Evolutionary conservation across 1,284 basidiomycete species (phyloP).

Genomic region (Rhodotorula glutinis): DNA sequence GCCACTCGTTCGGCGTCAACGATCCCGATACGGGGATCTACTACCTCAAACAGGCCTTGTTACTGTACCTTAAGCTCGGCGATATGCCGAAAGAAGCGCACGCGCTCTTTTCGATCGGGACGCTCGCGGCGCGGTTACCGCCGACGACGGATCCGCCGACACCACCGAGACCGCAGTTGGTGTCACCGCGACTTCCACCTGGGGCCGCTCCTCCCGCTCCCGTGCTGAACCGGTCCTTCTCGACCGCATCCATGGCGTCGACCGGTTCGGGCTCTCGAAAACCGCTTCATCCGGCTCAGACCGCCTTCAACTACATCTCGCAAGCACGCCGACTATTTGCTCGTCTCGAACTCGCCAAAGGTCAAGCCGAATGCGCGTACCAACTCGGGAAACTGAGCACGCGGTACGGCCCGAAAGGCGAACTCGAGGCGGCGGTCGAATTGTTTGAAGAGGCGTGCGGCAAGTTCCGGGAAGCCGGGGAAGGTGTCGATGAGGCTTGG

Average conservation of each 20-base stretch:
- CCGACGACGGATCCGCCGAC: neutral
- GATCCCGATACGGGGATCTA: conserved; percentile 9
- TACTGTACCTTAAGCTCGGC: conserved; percentile 21
- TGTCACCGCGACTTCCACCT: neutral
- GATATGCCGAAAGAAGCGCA: conserved; percentile 16
- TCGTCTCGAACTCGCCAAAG: neutral
- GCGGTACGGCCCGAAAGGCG: neutral
- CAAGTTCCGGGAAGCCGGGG: neutral
- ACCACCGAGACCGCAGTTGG: neutral
- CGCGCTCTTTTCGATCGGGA: conserved; percentile 14
- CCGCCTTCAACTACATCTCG: conserved; percentile 5
- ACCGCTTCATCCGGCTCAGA: neutral
- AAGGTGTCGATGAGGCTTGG: conserved; percentile 24
- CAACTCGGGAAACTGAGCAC: conserved; percentile 21
- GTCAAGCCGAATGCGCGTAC: conserved; percentile 15
- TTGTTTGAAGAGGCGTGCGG: conserved; percentile 22
- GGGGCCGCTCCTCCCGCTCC: neutral
- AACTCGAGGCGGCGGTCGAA: conserved; percentile 14
- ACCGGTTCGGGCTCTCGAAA: neutral
- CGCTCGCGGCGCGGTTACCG: conserved; percentile 1
- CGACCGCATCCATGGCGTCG: neutral
- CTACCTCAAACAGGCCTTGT: conserved; percentile 18
- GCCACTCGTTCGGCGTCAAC: conserved; percentile 3
- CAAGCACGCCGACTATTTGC: conserved; percentile 22
- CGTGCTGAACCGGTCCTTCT: neutral